Percentiles rank a stretch among this genome's conserved stretches.
These are phyloP conservation scores for Aspergillus wentii DNA, from an alignment of 495 filamentous ascomycete species.

Conservation along the genomic window DNA sequence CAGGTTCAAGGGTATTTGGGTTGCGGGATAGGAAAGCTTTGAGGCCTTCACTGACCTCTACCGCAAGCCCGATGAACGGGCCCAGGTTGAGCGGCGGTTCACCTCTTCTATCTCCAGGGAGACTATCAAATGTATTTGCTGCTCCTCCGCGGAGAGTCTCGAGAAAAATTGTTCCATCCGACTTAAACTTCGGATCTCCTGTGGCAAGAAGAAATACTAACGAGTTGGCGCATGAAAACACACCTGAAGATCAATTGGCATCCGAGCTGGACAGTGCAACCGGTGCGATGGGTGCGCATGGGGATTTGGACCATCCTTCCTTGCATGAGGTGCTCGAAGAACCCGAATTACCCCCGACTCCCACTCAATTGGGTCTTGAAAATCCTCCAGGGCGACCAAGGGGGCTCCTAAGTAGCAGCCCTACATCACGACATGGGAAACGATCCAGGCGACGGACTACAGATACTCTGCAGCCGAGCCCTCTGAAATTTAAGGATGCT, in stretches of 20 bases:
- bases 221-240: conserved; percentile 15
- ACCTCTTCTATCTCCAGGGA: conserved; percentile 26
- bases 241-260: conserved; percentile 37
- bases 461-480: conserved; percentile 20
- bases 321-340: conserved; percentile 45
- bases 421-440: conserved; percentile 29
- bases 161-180: conserved; percentile 33
- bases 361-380: conserved; percentile 54
- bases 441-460: conserved; percentile 21
- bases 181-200: conserved; percentile 42
- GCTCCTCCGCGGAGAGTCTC: conserved; percentile 38
- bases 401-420: conserved; percentile 39
- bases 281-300: conserved; percentile 13
- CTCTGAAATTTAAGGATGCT: conserved; percentile 25
- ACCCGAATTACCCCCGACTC: conserved; percentile 68
- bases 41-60: conserved; percentile 31
- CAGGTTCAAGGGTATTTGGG: conserved; percentile 22
- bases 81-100: no score
- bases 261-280: conserved; percentile 34
- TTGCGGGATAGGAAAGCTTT: conserved; percentile 33
- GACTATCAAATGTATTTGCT: conserved; percentile 34
- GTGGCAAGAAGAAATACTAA: conserved; percentile 22
- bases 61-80: conserved; percentile 28
- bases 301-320: conserved; percentile 21
- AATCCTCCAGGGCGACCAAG: conserved; percentile 30